These are phyloP conservation scores for Rhynchosporium secalis DNA, from an alignment of 2,329 filamentous ascomycete genomes.

Conservation along the genomic window DNA sequence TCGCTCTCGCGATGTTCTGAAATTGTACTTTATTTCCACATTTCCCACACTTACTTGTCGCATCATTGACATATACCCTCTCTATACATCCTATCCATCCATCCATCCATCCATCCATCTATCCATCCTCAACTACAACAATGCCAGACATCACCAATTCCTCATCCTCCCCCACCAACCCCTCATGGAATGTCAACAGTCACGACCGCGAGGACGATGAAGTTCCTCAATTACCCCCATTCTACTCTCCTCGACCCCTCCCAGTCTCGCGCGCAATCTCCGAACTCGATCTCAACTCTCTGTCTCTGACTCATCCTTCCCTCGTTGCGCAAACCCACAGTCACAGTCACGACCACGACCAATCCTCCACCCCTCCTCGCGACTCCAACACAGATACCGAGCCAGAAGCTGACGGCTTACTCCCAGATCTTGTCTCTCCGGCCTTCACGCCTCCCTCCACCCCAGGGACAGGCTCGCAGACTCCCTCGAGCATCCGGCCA, in stretches of 20 bases:
- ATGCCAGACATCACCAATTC: constrained; percentile 24
- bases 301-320: constrained; percentile 23
- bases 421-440: constrained; percentile 69
- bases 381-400: constrained; percentile 20
- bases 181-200: constrained; percentile 23
- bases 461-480: constrained; percentile 60
- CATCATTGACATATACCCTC: not conserved
- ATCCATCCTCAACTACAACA: not conserved
- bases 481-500: constrained; percentile 42
- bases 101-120: not conserved
- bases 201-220: constrained; percentile 29
- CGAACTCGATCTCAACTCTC: constrained; percentile 38
- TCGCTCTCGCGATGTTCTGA: not conserved
- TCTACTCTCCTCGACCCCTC: constrained; percentile 41
- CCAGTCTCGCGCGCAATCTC: constrained; percentile 40
- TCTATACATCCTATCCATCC: not conserved
- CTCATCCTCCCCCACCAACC: constrained; percentile 15
- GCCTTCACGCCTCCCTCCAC: constrained; percentile 76
- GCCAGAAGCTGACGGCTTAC: constrained; percentile 21
- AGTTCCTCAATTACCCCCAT: constrained; percentile 37
- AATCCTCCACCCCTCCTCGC: not conserved
- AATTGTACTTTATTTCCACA: not conserved
- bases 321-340: not conserved
- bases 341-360: not conserved
- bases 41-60: not conserved